Conservation (phyloP, 2,329 filamentous ascomycete genomes). For the Trichophyton rubrum region DNA sequence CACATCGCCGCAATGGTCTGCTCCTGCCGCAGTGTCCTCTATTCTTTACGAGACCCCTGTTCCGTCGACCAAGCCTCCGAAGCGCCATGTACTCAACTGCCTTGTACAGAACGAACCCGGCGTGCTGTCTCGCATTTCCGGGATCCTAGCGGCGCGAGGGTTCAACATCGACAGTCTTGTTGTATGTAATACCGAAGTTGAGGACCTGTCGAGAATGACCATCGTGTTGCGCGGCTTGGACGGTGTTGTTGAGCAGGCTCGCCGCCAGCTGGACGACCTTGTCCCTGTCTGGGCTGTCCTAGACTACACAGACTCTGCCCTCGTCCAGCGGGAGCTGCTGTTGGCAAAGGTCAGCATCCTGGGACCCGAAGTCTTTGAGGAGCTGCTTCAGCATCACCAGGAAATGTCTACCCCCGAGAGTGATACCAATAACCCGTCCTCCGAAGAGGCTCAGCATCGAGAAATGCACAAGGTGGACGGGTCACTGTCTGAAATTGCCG, state of each 20-base stretch:
- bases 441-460: slow-evolving; percentile 20
- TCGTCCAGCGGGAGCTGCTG: slow-evolving; percentile 90
- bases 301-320: slow-evolving; percentile 82
- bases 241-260: slow-evolving; percentile 78
- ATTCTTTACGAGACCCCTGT: slow-evolving; percentile 97
- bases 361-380: slow-evolving; percentile 95
- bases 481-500: slow-evolving; percentile 27
- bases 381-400: slow-evolving; percentile 86
- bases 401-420: slow-evolving; percentile 57
- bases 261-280: slow-evolving; percentile 86
- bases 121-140: slow-evolving; percentile 89
- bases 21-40: slow-evolving; percentile 88
- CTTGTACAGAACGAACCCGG: slow-evolving; percentile 98
- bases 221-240: slow-evolving; percentile 95
- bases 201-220: slow-evolving; percentile 95
- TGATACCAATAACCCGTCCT: slow-evolving; percentile 14
- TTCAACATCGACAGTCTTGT: slow-evolving; percentile 99
- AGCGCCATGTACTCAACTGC: slow-evolving; percentile 94
- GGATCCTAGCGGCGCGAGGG: slow-evolving; percentile 85
- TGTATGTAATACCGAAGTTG: slow-evolving; percentile 94
- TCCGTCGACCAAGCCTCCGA: slow-evolving; percentile 69
- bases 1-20: slow-evolving; percentile 67
- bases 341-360: slow-evolving; percentile 95
- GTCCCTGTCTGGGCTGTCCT: slow-evolving; percentile 97
- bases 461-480: slow-evolving; percentile 30